Conservation (phyloP, 164 flowering plant genomes). For the Annona squamosa region DNA sequence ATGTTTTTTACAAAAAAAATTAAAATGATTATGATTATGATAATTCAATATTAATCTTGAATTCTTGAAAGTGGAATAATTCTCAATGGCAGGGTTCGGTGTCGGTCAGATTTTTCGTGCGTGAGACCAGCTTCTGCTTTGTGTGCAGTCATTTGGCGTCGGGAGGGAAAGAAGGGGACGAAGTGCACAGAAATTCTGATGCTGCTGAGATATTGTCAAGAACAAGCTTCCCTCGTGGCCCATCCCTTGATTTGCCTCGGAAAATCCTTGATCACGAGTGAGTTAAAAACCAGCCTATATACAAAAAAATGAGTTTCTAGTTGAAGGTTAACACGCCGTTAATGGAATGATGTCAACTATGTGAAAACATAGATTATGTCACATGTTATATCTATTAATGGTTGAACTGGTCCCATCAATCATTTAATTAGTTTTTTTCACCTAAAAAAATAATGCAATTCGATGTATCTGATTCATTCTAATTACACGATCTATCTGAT, state of each 20-base stretch:
- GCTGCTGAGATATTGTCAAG: constrained; percentile 44
- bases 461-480: too few species aligned
- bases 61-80: background rate
- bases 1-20: too few species aligned
- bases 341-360: background rate
- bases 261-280: constrained; percentile 71
- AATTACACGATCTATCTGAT: too few species aligned
- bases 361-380: background rate
- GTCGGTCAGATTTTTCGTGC: constrained; percentile 53
- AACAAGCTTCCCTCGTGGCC: constrained; percentile 50
- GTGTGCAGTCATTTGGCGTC: constrained; percentile 74
- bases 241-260: constrained; percentile 39
- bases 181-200: constrained; percentile 44
- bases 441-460: too few species aligned
- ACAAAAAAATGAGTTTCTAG: background rate
- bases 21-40: background rate
- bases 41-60: background rate
- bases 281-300: constrained; percentile 10
- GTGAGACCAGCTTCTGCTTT: constrained; percentile 76
- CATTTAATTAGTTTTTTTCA: too few species aligned
- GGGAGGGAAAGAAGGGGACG: constrained; percentile 59
- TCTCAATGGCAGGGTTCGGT: constrained; percentile 53
- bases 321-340: background rate
- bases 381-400: background rate
- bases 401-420: background rate